phyloP scores from a whole-genome alignment of 2,329 filamentous ascomycete genomes.

The Tetracladium maxilliforme region DNA sequence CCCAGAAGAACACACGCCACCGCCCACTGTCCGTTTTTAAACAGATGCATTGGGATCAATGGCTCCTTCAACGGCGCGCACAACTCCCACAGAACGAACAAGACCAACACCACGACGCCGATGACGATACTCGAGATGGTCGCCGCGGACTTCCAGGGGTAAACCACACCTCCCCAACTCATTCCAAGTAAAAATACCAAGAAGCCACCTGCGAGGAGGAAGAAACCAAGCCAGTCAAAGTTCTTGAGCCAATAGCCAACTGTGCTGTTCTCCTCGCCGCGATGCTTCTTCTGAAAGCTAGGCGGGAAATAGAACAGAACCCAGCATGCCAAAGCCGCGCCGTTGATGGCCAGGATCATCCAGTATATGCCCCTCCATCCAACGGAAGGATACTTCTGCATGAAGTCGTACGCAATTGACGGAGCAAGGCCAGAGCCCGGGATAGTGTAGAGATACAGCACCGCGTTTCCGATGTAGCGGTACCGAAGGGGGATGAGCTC shows the following conservation, averaged over 20 bases:
- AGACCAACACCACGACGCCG: slow-evolving; percentile 6
- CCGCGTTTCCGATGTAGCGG: slow-evolving; percentile 15
- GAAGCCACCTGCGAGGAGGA: slow-evolving; percentile 29
- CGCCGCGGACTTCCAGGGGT: slow-evolving; percentile 23
- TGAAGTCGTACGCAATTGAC: slow-evolving; percentile 12
- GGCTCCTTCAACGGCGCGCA: slow-evolving; percentile 11
- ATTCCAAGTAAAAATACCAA: slow-evolving; percentile 30
- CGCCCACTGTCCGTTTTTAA: slow-evolving; percentile 15
- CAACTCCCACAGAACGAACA: slow-evolving; percentile 10
- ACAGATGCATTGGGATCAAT: slow-evolving; percentile 19
- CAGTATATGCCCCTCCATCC: slow-evolving; percentile 16
- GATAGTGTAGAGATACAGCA: slow-evolving; percentile 16
- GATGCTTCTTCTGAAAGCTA: slow-evolving; percentile 13
- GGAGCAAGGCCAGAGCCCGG: slow-evolving; percentile 14
- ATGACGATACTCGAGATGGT: slow-evolving; percentile 4
- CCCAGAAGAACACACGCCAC: slow-evolving; percentile 13
- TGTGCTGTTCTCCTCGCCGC: no score
- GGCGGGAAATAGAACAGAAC: slow-evolving; percentile 19
- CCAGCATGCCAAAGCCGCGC: slow-evolving; percentile 12
- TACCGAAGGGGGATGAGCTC: slow-evolving; percentile 22
- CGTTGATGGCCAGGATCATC: slow-evolving; percentile 14
- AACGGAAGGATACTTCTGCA: slow-evolving; percentile 10
- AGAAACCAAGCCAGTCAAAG: slow-evolving; percentile 33
- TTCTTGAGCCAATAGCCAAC: no score
- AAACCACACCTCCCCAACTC: slow-evolving; percentile 25